Base-by-base conservation (phyloP, 805 yeast genomes). In the Candida easanensis region DNA sequence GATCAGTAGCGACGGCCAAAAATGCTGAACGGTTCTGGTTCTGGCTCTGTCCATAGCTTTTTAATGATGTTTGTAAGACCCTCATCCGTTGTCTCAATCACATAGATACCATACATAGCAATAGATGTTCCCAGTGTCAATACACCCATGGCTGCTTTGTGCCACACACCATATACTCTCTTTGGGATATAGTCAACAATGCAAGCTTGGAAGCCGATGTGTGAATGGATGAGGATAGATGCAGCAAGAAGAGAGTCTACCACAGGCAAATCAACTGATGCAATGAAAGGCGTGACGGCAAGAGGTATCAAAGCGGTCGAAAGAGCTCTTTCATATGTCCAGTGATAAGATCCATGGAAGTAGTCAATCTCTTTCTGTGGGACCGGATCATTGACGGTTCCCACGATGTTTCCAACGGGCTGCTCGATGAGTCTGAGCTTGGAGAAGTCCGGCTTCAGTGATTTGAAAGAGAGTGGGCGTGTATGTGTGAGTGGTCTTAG, bases 181-280 rank as follows among this genome's bases (percentile, higher is more conserved):
- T 71, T 67, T 33, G 97, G 97, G 43, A 91, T 83, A 69, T 91
- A 93, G 67, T 91, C 99, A 46, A 76, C 76, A 54, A 86, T 85
- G 71, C 93, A 84, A 33, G 87, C 72, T 57, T 79, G 81, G 70
- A 84, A 80, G 3, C 93, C 95, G 38, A 79, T 78, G 61, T 76
- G 78, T 43, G 80, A 73, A 62, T 86, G 93, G 57, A 75, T 71
- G 50, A 85, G 64, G 37, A 84, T 58, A 13, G 79, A 63, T 3
- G 80, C 68, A 14, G 80, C 68, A 56, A 84, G 63, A 2, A 78
- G 51, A 3, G 85, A 68, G 63, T 85, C 93, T 3, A 79, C 46
- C 6, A 74, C 40, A 1, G 82, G 80, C 33, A 70, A 61, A n/a
- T 80, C 69, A 13, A 73, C 63, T 3, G 60, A 50, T 5, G 81